These are phyloP conservation scores for Pugionium dolabratum DNA, from an alignment of 345 rosid genomes.

Conservation along the genomic window DNA sequence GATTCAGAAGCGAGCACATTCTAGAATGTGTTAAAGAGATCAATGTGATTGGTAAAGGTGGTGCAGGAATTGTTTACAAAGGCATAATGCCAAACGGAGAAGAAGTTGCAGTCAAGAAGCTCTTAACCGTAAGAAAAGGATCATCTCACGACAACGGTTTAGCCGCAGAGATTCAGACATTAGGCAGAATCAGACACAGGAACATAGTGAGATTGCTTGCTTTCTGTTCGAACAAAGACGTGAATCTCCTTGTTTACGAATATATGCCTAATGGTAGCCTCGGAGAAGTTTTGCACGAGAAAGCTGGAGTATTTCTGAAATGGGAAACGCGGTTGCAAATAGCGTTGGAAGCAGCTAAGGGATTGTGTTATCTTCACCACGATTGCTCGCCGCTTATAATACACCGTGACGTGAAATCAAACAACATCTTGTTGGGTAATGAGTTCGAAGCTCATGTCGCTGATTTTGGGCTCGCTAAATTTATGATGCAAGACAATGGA, in stretches of 20 bases:
- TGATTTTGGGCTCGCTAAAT: slow-evolving; percentile 93
- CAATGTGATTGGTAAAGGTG: slow-evolving; percentile 85
- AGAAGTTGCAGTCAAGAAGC: slow-evolving; percentile 85
- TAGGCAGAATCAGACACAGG: slow-evolving; percentile 86
- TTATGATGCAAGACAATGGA: slow-evolving; percentile 71
- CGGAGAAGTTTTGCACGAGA: slow-evolving; percentile 85
- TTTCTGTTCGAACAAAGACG: slow-evolving; percentile 79
- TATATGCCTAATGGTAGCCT: slow-evolving; percentile 94
- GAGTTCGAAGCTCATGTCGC: slow-evolving; percentile 96
- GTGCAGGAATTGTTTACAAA: slow-evolving; percentile 86
- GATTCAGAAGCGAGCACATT: slow-evolving; percentile 66
- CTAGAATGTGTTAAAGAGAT: slow-evolving; percentile 90
- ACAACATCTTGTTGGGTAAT: slow-evolving; percentile 79
- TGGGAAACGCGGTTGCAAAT: slow-evolving; percentile 83
- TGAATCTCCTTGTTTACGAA: slow-evolving; percentile 85
- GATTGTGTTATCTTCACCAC: slow-evolving; percentile 90
- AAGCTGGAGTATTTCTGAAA: slow-evolving; percentile 62
- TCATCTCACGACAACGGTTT: slow-evolving; percentile 82
- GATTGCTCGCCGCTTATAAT: slow-evolving; percentile 89
- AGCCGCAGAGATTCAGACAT: slow-evolving; percentile 81
- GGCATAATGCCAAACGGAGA: slow-evolving; percentile 85
- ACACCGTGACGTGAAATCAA: slow-evolving; percentile 91
- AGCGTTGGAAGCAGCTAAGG: slow-evolving; percentile 90
- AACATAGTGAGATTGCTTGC: slow-evolving; percentile 87
- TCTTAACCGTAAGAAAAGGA: slow-evolving; percentile 64